These are phyloP conservation scores for Solanum sitiens DNA, from an alignment of 257 asterid genomes.

Conservation along the genomic window DNA sequence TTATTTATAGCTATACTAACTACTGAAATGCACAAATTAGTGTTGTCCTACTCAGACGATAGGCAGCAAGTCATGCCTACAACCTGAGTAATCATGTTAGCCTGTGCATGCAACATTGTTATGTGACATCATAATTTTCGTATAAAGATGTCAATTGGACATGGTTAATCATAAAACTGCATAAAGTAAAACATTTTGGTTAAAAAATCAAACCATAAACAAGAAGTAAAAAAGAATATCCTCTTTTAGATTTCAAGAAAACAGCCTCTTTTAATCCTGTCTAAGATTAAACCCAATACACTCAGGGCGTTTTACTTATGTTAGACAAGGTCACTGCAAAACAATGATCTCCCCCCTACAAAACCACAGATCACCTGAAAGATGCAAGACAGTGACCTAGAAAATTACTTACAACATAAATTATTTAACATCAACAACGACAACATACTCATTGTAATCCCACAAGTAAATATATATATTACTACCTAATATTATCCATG, in stretches of 20 bases:
- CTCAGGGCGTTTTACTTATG: neutral
- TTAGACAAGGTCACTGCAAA: neutral
- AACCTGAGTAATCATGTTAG: neutral
- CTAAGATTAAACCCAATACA: neutral
- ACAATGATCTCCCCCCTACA: neutral
- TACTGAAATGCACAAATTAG: neutral
- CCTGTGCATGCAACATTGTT: neutral
- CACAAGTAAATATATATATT: neutral
- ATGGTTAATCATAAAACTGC: neutral
- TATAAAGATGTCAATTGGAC: neutral
- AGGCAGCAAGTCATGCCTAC: neutral
- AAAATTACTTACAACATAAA: neutral
- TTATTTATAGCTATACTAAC: neutral
- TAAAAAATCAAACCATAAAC: neutral
- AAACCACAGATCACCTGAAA: neutral
- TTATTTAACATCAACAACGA: neutral
- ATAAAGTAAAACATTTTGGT: neutral
- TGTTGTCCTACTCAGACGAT: neutral
- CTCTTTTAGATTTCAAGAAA: neutral
- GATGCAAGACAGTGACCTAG: neutral
- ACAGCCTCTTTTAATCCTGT: neutral
- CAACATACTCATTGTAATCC: neutral
- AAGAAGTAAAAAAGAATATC: neutral
- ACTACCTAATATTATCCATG: neutral
- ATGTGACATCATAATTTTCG: neutral